Percentiles rank a stretch among this genome's conserved stretches.
These are phyloP conservation scores for Phytophthora pinifolia DNA, from an alignment of 352 stramenopile genomes.

Conservation along the genomic window DNA sequence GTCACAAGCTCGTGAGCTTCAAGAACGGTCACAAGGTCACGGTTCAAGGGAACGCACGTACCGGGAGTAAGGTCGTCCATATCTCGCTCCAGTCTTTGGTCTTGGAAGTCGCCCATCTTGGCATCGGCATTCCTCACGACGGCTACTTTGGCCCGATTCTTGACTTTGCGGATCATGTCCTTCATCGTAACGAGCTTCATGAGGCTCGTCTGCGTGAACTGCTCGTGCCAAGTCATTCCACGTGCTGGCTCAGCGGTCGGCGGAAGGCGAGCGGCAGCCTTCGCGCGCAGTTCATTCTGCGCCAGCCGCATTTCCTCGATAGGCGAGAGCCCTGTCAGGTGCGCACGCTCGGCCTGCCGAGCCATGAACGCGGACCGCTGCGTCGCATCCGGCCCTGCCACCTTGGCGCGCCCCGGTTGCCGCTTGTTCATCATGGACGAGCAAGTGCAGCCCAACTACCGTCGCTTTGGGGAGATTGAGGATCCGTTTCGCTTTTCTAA, in stretches of 20 bases:
- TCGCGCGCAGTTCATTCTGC: slow-evolving; percentile 79
- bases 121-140: slow-evolving; percentile 27
- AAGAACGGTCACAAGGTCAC: background rate
- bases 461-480: background rate
- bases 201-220: slow-evolving; percentile 45
- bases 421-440: slow-evolving; percentile 11
- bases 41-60: slow-evolving; percentile 14
- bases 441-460: background rate
- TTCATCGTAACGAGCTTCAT: slow-evolving; percentile 58
- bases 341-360: slow-evolving; percentile 64
- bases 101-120: slow-evolving; percentile 31
- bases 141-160: slow-evolving; percentile 54
- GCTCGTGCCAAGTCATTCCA: slow-evolving; percentile 19
- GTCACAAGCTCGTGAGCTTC: slow-evolving; percentile 8
- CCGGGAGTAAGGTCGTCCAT: slow-evolving; percentile 84
- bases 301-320: slow-evolving; percentile 84
- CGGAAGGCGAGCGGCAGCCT: slow-evolving; percentile 56
- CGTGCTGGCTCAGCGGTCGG: slow-evolving; percentile 5
- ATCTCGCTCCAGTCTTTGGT: slow-evolving; percentile 47
- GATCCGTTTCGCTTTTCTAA: slow-evolving; percentile 1
- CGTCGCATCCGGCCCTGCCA: slow-evolving; percentile 8
- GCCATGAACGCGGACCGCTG: slow-evolving; percentile 72
- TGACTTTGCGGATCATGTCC: slow-evolving; percentile 59
- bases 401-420: slow-evolving; percentile 14
- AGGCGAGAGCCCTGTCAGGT: slow-evolving; percentile 74